Conservation (phyloP, 805 yeast genomes). For the Zygoascus flipseniorum region DNA sequence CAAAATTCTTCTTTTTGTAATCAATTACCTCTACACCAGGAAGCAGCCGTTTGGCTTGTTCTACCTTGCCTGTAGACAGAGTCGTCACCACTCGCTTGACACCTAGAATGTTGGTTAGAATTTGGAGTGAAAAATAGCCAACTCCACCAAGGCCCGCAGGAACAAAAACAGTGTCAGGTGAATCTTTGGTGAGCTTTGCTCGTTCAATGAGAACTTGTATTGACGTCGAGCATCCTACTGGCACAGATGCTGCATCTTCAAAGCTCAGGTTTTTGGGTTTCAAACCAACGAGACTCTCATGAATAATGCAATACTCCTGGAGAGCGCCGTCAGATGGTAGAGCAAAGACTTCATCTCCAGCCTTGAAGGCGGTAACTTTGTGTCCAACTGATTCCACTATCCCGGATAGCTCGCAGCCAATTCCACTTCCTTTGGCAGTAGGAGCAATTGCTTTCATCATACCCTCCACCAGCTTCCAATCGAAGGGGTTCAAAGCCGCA, state of each 20-base stretch:
- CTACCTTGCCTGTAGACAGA: constrained; percentile 17
- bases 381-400: constrained; percentile 19
- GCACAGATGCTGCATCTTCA: not conserved
- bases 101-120: constrained; percentile 17
- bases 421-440: constrained; percentile 10
- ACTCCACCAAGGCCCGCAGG: constrained; percentile 13
- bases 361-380: constrained; percentile 12
- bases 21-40: constrained; percentile 19
- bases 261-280: constrained; percentile 16
- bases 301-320: constrained; percentile 14
- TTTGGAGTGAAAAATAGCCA: constrained; percentile 15
- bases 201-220: not conserved
- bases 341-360: constrained; percentile 18
- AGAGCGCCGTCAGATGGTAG: constrained; percentile 12
- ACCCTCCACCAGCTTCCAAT: constrained; percentile 15
- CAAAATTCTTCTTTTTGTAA: constrained; percentile 14
- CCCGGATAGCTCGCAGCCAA: constrained; percentile 23
- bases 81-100: constrained; percentile 15
- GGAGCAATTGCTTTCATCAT: constrained; percentile 3
- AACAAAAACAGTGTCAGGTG: constrained; percentile 12
- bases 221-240: not conserved
- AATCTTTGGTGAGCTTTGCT: not conserved
- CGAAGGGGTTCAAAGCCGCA: constrained; percentile 21
- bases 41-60: constrained; percentile 8
- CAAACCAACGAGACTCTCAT: constrained; percentile 6